Evolutionary conservation across 495 filamentous ascomycete species (phyloP).

Genomic region (Mytilinidion resinicola): DNA sequence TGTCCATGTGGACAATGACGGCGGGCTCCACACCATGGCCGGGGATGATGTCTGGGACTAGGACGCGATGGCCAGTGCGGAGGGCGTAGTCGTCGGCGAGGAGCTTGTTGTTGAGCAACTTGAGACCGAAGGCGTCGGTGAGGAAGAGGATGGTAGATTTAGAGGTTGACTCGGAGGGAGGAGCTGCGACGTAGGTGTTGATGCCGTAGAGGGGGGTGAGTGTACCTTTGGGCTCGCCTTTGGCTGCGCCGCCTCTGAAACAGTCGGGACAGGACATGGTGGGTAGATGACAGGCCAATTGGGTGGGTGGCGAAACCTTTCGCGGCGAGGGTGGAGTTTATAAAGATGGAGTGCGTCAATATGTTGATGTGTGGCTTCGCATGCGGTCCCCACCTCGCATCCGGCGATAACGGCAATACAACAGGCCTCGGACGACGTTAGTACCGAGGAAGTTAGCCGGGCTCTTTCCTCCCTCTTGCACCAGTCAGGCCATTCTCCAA

Average conservation of each 20-base stretch:
- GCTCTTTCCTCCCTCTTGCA: no score
- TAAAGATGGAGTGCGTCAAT: no score
- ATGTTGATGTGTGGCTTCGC: no score
- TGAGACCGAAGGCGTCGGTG: slow-evolving; percentile 23
- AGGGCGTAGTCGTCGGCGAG: slow-evolving; percentile 22
- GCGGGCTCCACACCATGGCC: slow-evolving; percentile 10
- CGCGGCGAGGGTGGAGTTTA: no score
- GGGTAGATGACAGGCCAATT: not conserved
- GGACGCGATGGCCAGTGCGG: slow-evolving; percentile 19
- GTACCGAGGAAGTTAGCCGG: no score
- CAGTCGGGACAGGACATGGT: slow-evolving; percentile 27
- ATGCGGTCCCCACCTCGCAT: no score
- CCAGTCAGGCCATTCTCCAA: no score
- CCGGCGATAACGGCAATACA: no score
- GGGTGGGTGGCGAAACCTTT: no score
- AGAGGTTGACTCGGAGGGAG: slow-evolving; percentile 5
- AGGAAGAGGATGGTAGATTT: slow-evolving; percentile 19
- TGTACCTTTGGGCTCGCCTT: slow-evolving; percentile 9
- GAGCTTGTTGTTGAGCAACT: slow-evolving; percentile 23
- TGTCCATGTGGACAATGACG: slow-evolving; percentile 16
- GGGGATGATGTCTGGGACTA: slow-evolving; percentile 22
- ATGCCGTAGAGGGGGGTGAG: slow-evolving; percentile 10
- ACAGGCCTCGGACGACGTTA: no score
- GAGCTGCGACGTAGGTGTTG: slow-evolving; percentile 16
- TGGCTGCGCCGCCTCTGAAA: slow-evolving; percentile 15